Percentiles rank a stretch among this genome's conserved stretches.
Evolutionary conservation across 352 stramenopile species (phyloP).

Genomic region (Pythium scleroteichum): DNA sequence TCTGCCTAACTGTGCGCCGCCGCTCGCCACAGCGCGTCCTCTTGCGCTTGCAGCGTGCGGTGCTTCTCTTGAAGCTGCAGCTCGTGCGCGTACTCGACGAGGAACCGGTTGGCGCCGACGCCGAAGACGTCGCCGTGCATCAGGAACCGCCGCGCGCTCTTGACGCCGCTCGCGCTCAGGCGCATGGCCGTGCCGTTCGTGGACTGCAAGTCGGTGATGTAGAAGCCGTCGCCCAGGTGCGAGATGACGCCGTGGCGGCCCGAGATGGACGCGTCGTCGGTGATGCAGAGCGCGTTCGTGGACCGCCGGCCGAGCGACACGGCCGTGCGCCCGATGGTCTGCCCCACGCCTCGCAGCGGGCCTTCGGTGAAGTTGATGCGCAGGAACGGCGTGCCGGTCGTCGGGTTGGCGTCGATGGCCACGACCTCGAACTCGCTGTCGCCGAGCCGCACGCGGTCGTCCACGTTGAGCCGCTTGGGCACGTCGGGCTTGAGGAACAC

Average conservation of each 20-base stretch:
- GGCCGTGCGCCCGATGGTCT: constrained; percentile 75
- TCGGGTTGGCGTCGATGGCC: constrained; percentile 65
- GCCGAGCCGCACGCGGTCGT: constrained; percentile 74
- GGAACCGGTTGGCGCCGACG: constrained; percentile 81
- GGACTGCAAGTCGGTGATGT: constrained; percentile 81
- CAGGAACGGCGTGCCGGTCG: constrained; percentile 70
- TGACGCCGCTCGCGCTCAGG: constrained; percentile 60
- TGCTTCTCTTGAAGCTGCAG: constrained; percentile 32
- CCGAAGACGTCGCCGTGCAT: constrained; percentile 82
- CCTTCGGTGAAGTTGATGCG: constrained; percentile 79
- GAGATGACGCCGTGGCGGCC: constrained; percentile 70
- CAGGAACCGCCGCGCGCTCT: constrained; percentile 60
- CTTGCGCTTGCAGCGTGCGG: constrained; percentile 1
- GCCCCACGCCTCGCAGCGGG: constrained; percentile 59
- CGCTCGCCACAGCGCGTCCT: constrained; percentile 5
- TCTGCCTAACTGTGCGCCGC: constrained; percentile 4
- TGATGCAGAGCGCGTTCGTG: constrained; percentile 81
- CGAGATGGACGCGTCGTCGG: constrained; percentile 81
- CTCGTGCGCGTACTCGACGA: constrained; percentile 80
- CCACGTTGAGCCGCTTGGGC: constrained; percentile 66
- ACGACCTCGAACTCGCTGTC: constrained; percentile 84
- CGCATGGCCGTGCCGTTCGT: constrained; percentile 83
- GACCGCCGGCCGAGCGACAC: constrained; percentile 75
- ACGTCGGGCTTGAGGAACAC: constrained; percentile 73
- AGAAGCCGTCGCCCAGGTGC: constrained; percentile 78